Evolutionary conservation across 2,329 filamentous ascomycete genomes (phyloP).

Genomic region (Xylariaceae sp.): DNA sequence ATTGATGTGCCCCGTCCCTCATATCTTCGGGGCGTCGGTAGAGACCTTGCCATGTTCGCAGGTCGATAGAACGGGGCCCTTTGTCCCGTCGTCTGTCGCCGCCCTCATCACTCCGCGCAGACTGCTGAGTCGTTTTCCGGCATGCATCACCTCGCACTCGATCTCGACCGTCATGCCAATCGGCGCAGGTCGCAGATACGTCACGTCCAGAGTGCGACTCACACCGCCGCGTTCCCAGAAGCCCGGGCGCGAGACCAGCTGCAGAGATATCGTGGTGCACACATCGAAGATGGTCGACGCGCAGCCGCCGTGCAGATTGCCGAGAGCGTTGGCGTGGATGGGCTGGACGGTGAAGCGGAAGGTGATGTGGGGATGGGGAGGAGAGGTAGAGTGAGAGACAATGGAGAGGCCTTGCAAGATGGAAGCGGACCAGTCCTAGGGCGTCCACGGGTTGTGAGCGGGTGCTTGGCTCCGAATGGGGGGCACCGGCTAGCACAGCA

Average conservation of each 20-base stretch:
- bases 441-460: neutral
- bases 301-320: slow-evolving; percentile 58
- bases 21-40: slow-evolving; percentile 35
- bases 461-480: neutral
- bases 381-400: slow-evolving; percentile 32
- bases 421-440: slow-evolving; percentile 41
- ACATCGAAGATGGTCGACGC: slow-evolving; percentile 63
- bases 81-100: slow-evolving; percentile 32
- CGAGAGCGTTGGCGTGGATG: slow-evolving; percentile 48
- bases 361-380: slow-evolving; percentile 37
- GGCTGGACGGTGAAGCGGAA: slow-evolving; percentile 47
- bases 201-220: slow-evolving; percentile 59
- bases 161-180: slow-evolving; percentile 41
- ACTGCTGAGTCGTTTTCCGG: slow-evolving; percentile 41
- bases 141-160: slow-evolving; percentile 43
- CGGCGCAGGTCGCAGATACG: slow-evolving; percentile 60
- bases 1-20: neutral
- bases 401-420: slow-evolving; percentile 41
- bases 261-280: slow-evolving; percentile 55
- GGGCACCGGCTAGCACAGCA: too few relatives aligned
- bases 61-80: slow-evolving; percentile 41
- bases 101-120: slow-evolving; percentile 43
- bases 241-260: slow-evolving; percentile 51
- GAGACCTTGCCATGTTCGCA: slow-evolving; percentile 53
- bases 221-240: slow-evolving; percentile 61